A percentile compares a stretch with the other conserved stretches of the same genome.
phyloP scores from a whole-genome alignment of 2,329 filamentous ascomycete species.

The Blastomyces gilchristii region DNA sequence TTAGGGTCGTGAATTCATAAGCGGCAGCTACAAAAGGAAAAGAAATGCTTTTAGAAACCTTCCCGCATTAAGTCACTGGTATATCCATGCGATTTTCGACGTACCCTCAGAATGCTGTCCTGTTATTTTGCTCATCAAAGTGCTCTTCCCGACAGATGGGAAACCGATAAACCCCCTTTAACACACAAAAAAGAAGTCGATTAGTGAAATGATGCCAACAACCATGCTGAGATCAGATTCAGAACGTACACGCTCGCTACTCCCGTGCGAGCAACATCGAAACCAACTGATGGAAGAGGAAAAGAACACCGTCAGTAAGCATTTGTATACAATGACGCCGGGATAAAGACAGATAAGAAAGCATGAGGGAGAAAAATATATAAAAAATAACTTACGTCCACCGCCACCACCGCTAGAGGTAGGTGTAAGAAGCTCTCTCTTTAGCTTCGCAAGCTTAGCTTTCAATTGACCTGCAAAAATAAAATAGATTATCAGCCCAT shows the following conservation, averaged over 20 bases:
- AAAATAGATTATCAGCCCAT: slow-evolving; percentile 13
- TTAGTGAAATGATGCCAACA: neutral
- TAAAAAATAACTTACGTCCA: slow-evolving; percentile 41
- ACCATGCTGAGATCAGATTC: neutral
- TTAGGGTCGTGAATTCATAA: slow-evolving; percentile 97
- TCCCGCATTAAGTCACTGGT: neutral
- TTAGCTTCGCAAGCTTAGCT: slow-evolving; percentile 95
- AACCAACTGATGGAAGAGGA: slow-evolving; percentile 50
- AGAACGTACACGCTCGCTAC: slow-evolving; percentile 69
- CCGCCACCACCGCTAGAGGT: slow-evolving; percentile 67
- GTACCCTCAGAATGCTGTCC: slow-evolving; percentile 83
- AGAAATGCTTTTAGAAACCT: slow-evolving; percentile 10
- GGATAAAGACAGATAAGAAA: neutral
- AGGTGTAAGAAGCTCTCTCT: slow-evolving; percentile 87
- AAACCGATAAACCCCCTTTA: slow-evolving; percentile 82
- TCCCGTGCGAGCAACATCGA: slow-evolving; percentile 95
- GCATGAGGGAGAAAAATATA: neutral
- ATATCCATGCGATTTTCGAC: slow-evolving; percentile 10
- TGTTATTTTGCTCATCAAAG: slow-evolving; percentile 86
- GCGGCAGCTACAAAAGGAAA: slow-evolving; percentile 54
- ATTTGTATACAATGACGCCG: neutral
- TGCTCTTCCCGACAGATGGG: slow-evolving; percentile 96
- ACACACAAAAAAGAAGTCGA: neutral
- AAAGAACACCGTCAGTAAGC: slow-evolving; percentile 3
- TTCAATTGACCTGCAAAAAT: slow-evolving; percentile 62